These are phyloP conservation scores for Prunus padus DNA, from an alignment of 306 rosid species.

Conservation along the genomic window DNA sequence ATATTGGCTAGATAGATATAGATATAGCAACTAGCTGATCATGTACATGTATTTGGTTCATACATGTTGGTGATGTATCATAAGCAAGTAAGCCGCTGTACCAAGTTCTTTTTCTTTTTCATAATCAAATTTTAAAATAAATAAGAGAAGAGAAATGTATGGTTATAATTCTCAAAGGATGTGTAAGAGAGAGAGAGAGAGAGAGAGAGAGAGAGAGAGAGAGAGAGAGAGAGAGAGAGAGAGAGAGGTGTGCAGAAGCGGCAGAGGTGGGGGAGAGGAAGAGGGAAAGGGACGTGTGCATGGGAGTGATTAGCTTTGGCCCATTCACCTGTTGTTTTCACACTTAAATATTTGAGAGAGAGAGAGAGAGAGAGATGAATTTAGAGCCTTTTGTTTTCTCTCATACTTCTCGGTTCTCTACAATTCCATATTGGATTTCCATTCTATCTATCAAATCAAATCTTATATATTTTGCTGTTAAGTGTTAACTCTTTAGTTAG, in stretches of 20 bases:
- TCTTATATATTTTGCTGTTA: background rate
- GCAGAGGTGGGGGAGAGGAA: constrained; percentile 61
- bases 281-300: constrained; percentile 94
- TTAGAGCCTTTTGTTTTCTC: constrained; percentile 26
- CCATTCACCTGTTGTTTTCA: constrained; percentile 84
- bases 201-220: constrained; percentile 35
- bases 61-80: constrained; percentile 30
- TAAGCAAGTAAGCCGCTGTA: background rate
- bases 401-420: constrained; percentile 48
- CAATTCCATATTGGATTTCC: constrained; percentile 58
- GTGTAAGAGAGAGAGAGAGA: constrained; percentile 18
- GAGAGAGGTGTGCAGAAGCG: constrained; percentile 37
- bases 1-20: background rate
- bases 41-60: constrained; percentile 3
- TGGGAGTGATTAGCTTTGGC: constrained; percentile 81
- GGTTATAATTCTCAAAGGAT: constrained; percentile 60
- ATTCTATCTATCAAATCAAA: constrained; percentile 11
- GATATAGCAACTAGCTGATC: background rate
- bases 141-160: constrained; percentile 26
- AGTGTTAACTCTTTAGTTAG: background rate
- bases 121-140: background rate
- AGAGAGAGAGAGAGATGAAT: constrained; percentile 19
- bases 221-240: constrained; percentile 32
- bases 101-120: constrained; percentile 2
- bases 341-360: constrained; percentile 28